Base-by-base conservation (phyloP, 2,329 filamentous ascomycete species). In the Trematosphaeria pertusa region DNA sequence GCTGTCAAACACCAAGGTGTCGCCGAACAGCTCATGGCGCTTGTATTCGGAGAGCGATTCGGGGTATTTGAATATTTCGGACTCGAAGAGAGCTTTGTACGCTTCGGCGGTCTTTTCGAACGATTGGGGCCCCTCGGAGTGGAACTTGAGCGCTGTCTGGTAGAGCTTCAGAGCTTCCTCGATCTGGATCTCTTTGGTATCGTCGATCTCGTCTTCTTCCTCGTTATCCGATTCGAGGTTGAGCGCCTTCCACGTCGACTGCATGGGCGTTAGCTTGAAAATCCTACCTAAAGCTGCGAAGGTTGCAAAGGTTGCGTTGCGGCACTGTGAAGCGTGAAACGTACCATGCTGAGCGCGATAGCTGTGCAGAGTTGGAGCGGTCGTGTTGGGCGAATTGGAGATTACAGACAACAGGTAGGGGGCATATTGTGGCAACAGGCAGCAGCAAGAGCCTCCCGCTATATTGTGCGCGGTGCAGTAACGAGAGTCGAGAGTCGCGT, bases 131-230 rank as follows among this genome's bases (percentile, higher is more conserved):
- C 94, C 92, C 73, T 96, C 91, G 1, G 93, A 87, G 68, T 99
- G 94, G 57, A 92, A 85, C 71, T 93, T 96, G 47, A 99, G 77
- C 36, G 94, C 94, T 60, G 81, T 87, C 67, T 97, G 92, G 69
- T 97, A 99, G 26, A 93, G 83, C 74, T 97, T 97, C 52, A 99
- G 78, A 37, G 94, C 92, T 75, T 99, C 94, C 65, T 99, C 94
- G 65, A 97, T 93, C 80, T 96, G 92, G 41, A 99, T 86, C 72
- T 97, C 93, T 70, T 93, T 94, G 24, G 92, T 96, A 63, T 94
- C 91, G 70, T 99, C 94, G 65, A 96, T 79, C 73, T 97, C 92
- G 62, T 96, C 90, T 67, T 96, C 91, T 55, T 87, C 79, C 47
- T 90, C 89, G 65, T 95, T 90, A 74, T 97, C 94, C 8, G 90